Evolutionary conservation across 140 eudicot genomes (phyloP).

Genomic region (Oenanthe javanica): DNA sequence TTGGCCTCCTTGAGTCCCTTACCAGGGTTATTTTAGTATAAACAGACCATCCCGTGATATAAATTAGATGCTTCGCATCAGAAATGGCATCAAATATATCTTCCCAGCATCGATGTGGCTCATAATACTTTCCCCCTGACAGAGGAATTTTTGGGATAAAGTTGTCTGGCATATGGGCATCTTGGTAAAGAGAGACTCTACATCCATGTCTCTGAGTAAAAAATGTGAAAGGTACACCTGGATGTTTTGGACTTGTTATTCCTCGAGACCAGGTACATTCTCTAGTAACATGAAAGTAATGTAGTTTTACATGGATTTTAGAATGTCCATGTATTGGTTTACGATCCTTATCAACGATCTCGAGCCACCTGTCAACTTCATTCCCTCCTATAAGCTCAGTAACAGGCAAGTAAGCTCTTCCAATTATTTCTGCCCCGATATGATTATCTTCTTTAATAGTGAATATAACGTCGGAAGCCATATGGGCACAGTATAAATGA

Average conservation of each 20-base stretch:
- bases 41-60: conserved; percentile 53
- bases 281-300: conserved; percentile 29
- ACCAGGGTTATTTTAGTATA: conserved; percentile 37
- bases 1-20: conserved; percentile 37
- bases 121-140: conserved; percentile 27
- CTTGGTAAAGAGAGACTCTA: conserved; percentile 44
- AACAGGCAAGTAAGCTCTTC: conserved; percentile 35
- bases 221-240: conserved; percentile 47
- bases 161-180: conserved; percentile 37
- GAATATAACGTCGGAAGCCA: conserved; percentile 38
- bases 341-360: conserved; percentile 27
- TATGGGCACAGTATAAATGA: conserved; percentile 48
- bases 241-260: conserved; percentile 28
- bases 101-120: conserved; percentile 51
- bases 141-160: conserved; percentile 39
- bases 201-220: conserved; percentile 45
- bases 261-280: conserved; percentile 49
- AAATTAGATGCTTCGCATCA: conserved; percentile 44
- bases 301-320: conserved; percentile 36
- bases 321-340: conserved; percentile 35
- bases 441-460: conserved; percentile 44
- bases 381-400: conserved; percentile 22
- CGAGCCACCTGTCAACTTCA: conserved; percentile 34
- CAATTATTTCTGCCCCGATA: conserved; percentile 34
- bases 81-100: conserved; percentile 47